Evolutionary conservation across 192 early-diverging fungal species (phyloP).

Genomic region (Podila verticillata): DNA sequence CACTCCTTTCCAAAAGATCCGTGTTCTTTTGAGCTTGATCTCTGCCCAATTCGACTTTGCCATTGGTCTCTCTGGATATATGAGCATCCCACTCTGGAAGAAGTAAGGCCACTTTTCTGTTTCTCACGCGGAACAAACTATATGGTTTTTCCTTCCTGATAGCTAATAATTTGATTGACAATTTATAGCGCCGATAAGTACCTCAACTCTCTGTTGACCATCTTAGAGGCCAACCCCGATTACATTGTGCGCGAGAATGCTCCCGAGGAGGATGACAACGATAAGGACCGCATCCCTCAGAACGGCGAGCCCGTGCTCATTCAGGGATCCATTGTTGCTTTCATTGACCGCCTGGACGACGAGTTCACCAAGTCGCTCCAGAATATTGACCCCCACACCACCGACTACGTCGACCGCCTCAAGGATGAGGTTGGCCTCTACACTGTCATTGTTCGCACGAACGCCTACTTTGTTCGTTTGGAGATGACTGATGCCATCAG

Average conservation of each 20-base stretch:
- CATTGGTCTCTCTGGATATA: slow-evolving; percentile 70
- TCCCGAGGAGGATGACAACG: slow-evolving; percentile 73
- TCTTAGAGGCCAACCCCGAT: slow-evolving; percentile 80
- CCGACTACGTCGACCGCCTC: slow-evolving; percentile 95
- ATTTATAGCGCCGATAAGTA: slow-evolving; percentile 61
- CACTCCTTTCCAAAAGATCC: slow-evolving; percentile 82
- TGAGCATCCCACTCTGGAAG: slow-evolving; percentile 87
- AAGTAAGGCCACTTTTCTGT: slow-evolving; percentile 30
- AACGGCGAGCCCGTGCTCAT: slow-evolving; percentile 67
- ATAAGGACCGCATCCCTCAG: slow-evolving; percentile 64
- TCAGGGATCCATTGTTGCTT: slow-evolving; percentile 86
- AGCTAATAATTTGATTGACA: background rate
- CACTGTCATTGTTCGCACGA: slow-evolving; percentile 85
- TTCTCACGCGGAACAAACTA: no score
- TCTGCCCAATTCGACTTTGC: slow-evolving; percentile 90
- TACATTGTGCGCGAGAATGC: slow-evolving; percentile 76
- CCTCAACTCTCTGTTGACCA: slow-evolving; percentile 79
- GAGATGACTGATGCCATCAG: slow-evolving; percentile 69
- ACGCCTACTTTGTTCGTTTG: slow-evolving; percentile 84
- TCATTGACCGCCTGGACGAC: slow-evolving; percentile 95
- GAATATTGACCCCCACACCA: slow-evolving; percentile 96
- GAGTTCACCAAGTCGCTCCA: slow-evolving; percentile 97
- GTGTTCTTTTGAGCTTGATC: slow-evolving; percentile 87
- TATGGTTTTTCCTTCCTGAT: background rate
- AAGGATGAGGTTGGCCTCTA: slow-evolving; percentile 91